phyloP scores from a whole-genome alignment of 108 stramenopile genomes.

The Discostella stelligeroides region DNA sequence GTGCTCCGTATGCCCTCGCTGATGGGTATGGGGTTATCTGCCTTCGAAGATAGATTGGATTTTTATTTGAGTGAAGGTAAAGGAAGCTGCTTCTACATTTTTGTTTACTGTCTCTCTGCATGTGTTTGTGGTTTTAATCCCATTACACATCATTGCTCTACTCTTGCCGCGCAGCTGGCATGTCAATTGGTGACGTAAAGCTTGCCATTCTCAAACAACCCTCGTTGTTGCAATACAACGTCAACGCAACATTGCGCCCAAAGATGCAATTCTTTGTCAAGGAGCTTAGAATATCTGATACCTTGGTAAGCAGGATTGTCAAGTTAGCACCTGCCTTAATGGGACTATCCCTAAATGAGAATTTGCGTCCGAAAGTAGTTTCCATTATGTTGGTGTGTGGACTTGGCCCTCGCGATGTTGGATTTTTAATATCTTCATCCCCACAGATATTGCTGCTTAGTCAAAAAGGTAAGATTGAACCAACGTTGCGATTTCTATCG shows the following conservation, averaged over 20 bases:
- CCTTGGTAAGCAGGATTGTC: slow-evolving; percentile 36
- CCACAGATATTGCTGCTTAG: slow-evolving; percentile 47
- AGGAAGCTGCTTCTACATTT: neutral
- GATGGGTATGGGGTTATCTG: slow-evolving; percentile 43
- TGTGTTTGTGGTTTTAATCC: slow-evolving; percentile 3
- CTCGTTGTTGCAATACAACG: slow-evolving; percentile 53
- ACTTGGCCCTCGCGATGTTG: slow-evolving; percentile 42
- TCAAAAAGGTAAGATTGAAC: slow-evolving; percentile 52
- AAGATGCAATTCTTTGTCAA: slow-evolving; percentile 49
- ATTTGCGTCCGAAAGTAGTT: slow-evolving; percentile 44
- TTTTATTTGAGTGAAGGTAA: slow-evolving; percentile 55
- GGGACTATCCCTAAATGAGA: slow-evolving; percentile 52
- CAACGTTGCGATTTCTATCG: slow-evolving; percentile 45
- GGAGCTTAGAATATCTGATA: slow-evolving; percentile 36
- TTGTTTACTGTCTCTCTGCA: neutral
- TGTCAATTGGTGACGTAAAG: slow-evolving; percentile 35
- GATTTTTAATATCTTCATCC: slow-evolving; percentile 36
- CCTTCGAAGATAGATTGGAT: slow-evolving; percentile 36
- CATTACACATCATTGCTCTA: neutral
- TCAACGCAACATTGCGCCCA: slow-evolving; percentile 48
- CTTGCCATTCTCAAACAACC: slow-evolving; percentile 48
- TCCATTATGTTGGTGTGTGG: slow-evolving; percentile 40
- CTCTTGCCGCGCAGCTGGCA: slow-evolving; percentile 26
- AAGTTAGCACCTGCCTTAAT: slow-evolving; percentile 46
- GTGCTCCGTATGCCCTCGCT: slow-evolving; percentile 54